Percentiles rank a stretch among this genome's conserved stretches.
Evolutionary conservation across 1,284 basidiomycete species (phyloP).

Genomic region (Fomitopsis palustris): DNA sequence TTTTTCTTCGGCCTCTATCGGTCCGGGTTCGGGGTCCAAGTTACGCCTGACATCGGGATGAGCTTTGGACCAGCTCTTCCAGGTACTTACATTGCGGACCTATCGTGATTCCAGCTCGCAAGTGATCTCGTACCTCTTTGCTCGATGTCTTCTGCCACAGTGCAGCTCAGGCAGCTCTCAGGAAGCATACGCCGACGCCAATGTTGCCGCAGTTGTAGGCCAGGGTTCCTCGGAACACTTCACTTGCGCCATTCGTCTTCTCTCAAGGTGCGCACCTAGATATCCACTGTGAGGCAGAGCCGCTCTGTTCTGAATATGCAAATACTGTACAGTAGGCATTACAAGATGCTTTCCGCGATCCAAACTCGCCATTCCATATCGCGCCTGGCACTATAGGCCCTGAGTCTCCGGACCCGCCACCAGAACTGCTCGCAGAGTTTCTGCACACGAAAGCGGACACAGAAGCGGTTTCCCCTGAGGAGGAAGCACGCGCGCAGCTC

Average conservation of each 20-base stretch:
- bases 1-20: not conserved
- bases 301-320: not conserved
- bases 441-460: slow-evolving; percentile 10
- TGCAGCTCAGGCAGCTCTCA: not conserved
- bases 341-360: slow-evolving; percentile 60
- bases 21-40: too few species aligned
- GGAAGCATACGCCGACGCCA: not conserved
- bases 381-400: slow-evolving; percentile 59
- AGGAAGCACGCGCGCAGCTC: slow-evolving; percentile 42
- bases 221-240: not conserved
- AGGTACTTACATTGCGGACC: not conserved
- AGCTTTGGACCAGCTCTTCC: too few species aligned
- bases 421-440: slow-evolving; percentile 16
- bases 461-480: slow-evolving; percentile 11
- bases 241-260: not conserved
- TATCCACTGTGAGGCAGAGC: too few species aligned
- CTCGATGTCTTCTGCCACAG: too few species aligned
- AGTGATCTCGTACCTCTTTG: too few species aligned
- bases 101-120: too few species aligned
- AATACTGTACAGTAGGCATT: slow-evolving; percentile 32
- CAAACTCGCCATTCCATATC: slow-evolving; percentile 61
- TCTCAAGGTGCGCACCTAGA: not conserved
- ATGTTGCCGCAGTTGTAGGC: not conserved
- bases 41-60: too few species aligned
- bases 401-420: slow-evolving; percentile 44